Base-by-base conservation (phyloP, 2,329 filamentous ascomycete species). In the Chrysosphaeria jannelii region DNA sequence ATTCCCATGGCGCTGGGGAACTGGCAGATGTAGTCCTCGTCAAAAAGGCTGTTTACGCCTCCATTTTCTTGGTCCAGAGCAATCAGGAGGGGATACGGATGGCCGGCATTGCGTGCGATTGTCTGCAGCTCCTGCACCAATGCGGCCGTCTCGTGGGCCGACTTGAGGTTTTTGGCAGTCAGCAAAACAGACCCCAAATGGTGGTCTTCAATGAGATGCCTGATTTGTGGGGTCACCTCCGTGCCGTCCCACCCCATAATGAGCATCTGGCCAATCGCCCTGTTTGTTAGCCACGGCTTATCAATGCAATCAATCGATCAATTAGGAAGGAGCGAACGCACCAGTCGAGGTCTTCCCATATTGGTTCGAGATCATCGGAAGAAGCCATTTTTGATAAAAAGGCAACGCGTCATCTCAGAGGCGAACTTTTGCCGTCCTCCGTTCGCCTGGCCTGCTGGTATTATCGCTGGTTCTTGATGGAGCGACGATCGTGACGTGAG, bases 41-140 rank as follows among this genome's bases (percentile, higher is more conserved):
- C 81, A 37, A 88, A 91, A 3, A 93, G 57, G 45, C 76, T 90
- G 48, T 91, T 93, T 41, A 91, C 81, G 3, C 81, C 79, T 31
- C 85, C 85, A 61, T 97, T 93, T 43, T 97, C 85, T 41, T 97
- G 85, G 39, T 93, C 85, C 18, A 93, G 51, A 19, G 72, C 79
- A 35, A 97, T 91, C 25, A 88, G 53, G 10, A 97, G 49, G 3
- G 85, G 85, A 3, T 81, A 68, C 3, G 72, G 69, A 42, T 93
- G 81, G 11, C 81, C 81, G 28, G 81, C 70, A 44, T 88, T 60
- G 38, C 75, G 72, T 18, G 85, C 85, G 38, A 89, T 81, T 23
- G 67, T 78, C 44, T 97, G 85, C 21, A 97, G 53, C 38, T 93
- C 78, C 38, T 85, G 70, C 14, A 90, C 75, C 20, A 93, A 55